Evolutionary conservation across 805 yeast genomes (phyloP).

Genomic region (Monosporozyma solicola): DNA sequence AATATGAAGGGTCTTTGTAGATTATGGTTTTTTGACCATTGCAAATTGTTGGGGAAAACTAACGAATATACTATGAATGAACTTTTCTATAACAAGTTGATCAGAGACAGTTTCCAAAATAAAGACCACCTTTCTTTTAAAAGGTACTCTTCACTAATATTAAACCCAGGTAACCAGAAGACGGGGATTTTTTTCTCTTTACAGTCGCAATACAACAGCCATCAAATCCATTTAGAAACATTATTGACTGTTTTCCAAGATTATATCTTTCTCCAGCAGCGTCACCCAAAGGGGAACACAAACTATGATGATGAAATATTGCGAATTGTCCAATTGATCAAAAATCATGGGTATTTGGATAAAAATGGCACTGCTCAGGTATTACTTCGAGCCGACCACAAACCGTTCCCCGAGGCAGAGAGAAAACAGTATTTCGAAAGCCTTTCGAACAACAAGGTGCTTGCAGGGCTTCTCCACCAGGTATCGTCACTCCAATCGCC

Average conservation of each 20-base stretch:
- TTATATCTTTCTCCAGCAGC: slow-evolving; percentile 9
- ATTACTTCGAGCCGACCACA: slow-evolving; percentile 6
- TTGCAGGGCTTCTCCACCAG: not conserved
- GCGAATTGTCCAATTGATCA: slow-evolving; percentile 21
- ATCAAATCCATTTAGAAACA: slow-evolving; percentile 16
- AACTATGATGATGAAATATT: slow-evolving; percentile 15
- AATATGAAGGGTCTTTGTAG: slow-evolving; percentile 16
- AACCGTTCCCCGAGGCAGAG: not conserved
- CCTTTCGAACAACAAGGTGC: not conserved
- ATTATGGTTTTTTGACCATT: slow-evolving; percentile 25
- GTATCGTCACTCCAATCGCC: not conserved
- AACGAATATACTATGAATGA: slow-evolving; percentile 10
- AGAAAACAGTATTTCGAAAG: not conserved
- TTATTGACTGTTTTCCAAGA: slow-evolving; percentile 17
- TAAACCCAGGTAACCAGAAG: slow-evolving; percentile 14
- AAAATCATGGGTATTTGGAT: slow-evolving; percentile 15
- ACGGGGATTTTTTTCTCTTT: slow-evolving; percentile 12
- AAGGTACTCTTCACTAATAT: slow-evolving; percentile 19
- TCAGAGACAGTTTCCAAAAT: slow-evolving; percentile 12
- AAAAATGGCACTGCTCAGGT: slow-evolving; percentile 3
- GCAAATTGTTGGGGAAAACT: slow-evolving; percentile 8
- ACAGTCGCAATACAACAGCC: slow-evolving; percentile 3
- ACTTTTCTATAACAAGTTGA: slow-evolving; percentile 13
- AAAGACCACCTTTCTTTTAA: slow-evolving; percentile 14
- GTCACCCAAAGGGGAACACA: not conserved